Percentiles rank a stretch among this genome's conserved stretches.
These are phyloP conservation scores for Yamadazyma epiphylla DNA, from an alignment of 1,139 yeast species.

Conservation along the genomic window DNA sequence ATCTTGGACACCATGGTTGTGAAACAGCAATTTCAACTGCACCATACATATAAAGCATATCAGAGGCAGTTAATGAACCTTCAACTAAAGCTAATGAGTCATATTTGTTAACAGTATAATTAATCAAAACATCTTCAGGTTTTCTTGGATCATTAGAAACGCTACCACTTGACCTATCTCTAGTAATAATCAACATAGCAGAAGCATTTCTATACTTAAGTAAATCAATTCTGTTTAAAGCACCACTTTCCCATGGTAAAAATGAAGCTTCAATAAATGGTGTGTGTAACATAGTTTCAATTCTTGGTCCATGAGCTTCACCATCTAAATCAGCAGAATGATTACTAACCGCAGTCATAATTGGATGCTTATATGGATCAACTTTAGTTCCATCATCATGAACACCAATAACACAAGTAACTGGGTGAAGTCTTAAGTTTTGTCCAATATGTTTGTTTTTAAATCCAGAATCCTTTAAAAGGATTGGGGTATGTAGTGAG, in stretches of 20 bases:
- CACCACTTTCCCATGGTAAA: conserved; percentile 44
- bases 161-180: conserved; percentile 45
- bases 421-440: conserved; percentile 55
- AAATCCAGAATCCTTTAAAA: conserved; percentile 51
- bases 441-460: conserved; percentile 51
- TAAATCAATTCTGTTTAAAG: conserved; percentile 28
- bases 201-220: conserved; percentile 38
- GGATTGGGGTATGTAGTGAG: conserved; percentile 48
- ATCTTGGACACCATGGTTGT: conserved; percentile 34
- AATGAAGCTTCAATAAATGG: conserved; percentile 40
- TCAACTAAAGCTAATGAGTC: conserved; percentile 42
- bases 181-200: conserved; percentile 44
- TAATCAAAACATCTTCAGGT: conserved; percentile 36
- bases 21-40: conserved; percentile 45
- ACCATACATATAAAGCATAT: conserved; percentile 49
- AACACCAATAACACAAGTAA: conserved; percentile 38
- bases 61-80: conserved; percentile 42
- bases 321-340: conserved; percentile 54
- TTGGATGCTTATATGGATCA: conserved; percentile 39
- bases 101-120: conserved; percentile 38
- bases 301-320: conserved; percentile 52
- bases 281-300: conserved; percentile 49
- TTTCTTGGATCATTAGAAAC: conserved; percentile 32
- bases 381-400: conserved; percentile 32
- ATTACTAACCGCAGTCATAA: conserved; percentile 50